A percentile compares a stretch with the other conserved stretches of the same genome.
Conservation (phyloP, 2,329 filamentous ascomycete genomes). For the Aspergillus sp. region DNA sequence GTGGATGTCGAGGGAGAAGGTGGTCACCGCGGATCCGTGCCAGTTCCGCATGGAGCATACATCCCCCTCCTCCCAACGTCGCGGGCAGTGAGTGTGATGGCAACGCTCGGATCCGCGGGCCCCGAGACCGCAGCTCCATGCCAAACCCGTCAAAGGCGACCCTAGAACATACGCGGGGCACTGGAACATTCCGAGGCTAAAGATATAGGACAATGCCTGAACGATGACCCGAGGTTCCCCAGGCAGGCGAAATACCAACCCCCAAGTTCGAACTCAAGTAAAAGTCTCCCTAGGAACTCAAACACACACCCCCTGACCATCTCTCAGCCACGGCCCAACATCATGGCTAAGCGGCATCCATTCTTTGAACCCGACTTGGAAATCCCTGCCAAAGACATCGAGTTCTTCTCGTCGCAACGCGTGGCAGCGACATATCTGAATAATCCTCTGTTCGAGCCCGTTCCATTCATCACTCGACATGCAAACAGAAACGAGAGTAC, state of each 20-base stretch:
- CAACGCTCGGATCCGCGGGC: neutral
- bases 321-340: neutral
- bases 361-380: conserved; percentile 7
- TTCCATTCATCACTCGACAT: conserved; percentile 14
- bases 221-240: neutral
- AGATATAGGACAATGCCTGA: neutral
- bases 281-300: neutral
- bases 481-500: conserved; percentile 5
- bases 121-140: neutral
- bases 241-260: neutral
- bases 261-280: neutral
- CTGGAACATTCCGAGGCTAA: neutral
- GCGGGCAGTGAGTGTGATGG: neutral
- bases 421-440: conserved; percentile 4
- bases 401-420: conserved; percentile 6
- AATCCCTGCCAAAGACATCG: conserved; percentile 4
- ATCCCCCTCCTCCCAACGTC: neutral
- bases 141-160: neutral
- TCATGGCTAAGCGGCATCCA: conserved; percentile 1
- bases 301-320: neutral
- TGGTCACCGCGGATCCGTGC: neutral
- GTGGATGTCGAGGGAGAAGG: neutral
- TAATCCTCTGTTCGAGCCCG: conserved; percentile 1
- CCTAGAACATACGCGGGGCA: neutral
- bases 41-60: neutral